These are phyloP conservation scores for Maudiozyma pseudohumilis DNA, from an alignment of 805 yeast species.

Conservation along the genomic window DNA sequence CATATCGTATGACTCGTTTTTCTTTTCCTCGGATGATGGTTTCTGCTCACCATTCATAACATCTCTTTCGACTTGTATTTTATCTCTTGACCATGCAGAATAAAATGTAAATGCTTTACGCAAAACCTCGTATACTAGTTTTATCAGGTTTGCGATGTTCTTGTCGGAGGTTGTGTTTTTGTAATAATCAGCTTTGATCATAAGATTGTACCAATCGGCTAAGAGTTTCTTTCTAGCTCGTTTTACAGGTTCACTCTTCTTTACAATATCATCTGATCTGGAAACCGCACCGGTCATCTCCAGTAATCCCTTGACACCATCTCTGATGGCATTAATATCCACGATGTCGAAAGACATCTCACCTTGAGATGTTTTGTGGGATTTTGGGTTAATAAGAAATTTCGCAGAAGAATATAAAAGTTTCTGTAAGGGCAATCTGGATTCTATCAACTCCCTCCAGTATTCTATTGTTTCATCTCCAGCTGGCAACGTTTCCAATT, in stretches of 20 bases:
- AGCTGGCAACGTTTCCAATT: not conserved
- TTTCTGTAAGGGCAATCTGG: constrained; percentile 3
- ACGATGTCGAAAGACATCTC: constrained; percentile 42
- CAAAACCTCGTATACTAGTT: constrained; percentile 57
- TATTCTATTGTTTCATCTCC: not conserved
- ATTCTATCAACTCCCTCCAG: constrained; percentile 1
- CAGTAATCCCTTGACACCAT: constrained; percentile 57
- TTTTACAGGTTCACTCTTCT: constrained; percentile 49
- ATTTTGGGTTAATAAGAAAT: constrained; percentile 29
- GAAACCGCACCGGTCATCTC: constrained; percentile 67
- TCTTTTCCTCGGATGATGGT: not conserved
- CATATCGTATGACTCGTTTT: not conserved
- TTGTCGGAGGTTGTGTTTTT: constrained; percentile 50
- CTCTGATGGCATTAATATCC: constrained; percentile 55
- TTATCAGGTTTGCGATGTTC: constrained; percentile 52
- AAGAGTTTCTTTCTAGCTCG: constrained; percentile 57
- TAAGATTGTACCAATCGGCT: constrained; percentile 73
- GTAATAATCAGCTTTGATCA: constrained; percentile 67
- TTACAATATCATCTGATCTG: constrained; percentile 59
- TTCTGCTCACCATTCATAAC: constrained; percentile 1
- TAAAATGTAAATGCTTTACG: constrained; percentile 55
- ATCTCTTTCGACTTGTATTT: constrained; percentile 34
- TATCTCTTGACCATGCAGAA: constrained; percentile 63
- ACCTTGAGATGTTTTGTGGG: constrained; percentile 41
- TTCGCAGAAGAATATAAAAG: constrained; percentile 1